Conservation (phyloP, 352 stramenopile species). For the Phytophthora foliorum region DNA sequence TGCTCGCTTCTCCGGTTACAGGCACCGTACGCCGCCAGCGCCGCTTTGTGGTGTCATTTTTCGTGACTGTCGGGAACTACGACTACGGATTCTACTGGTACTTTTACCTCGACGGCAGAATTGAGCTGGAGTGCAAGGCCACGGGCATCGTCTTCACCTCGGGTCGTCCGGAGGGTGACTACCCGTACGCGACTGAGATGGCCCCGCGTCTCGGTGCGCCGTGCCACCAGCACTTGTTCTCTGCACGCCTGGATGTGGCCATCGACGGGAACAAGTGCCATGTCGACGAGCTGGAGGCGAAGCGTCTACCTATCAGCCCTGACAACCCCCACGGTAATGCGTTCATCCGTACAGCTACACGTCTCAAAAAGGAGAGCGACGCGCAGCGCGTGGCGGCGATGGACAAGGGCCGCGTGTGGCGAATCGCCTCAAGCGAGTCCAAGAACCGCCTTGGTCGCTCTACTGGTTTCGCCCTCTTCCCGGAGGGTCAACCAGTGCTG, state of each 20-base stretch:
- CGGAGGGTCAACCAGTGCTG: slow-evolving; percentile 59
- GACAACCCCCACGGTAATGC: slow-evolving; percentile 71
- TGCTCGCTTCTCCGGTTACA: slow-evolving; percentile 33
- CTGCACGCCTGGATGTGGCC: slow-evolving; percentile 76
- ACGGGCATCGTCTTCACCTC: slow-evolving; percentile 88
- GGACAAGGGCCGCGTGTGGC: slow-evolving; percentile 71
- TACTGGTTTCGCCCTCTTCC: slow-evolving; percentile 69
- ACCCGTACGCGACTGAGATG: slow-evolving; percentile 57
- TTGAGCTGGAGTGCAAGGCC: slow-evolving; percentile 87
- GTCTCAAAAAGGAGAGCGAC: slow-evolving; percentile 58
- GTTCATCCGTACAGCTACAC: slow-evolving; percentile 60
- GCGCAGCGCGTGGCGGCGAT: slow-evolving; percentile 58
- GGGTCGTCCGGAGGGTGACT: slow-evolving; percentile 65
- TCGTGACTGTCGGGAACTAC: slow-evolving; percentile 90
- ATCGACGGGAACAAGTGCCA: slow-evolving; percentile 71
- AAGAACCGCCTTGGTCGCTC: slow-evolving; percentile 74
- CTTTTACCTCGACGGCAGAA: slow-evolving; percentile 50
- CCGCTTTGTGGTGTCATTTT: slow-evolving; percentile 86
- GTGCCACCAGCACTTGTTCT: slow-evolving; percentile 87
- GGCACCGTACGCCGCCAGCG: slow-evolving; percentile 65
- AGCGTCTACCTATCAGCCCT: slow-evolving; percentile 48
- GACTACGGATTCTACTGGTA: slow-evolving; percentile 76
- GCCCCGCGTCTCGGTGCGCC: slow-evolving; percentile 72
- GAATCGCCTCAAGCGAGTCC: slow-evolving; percentile 68
- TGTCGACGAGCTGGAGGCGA: slow-evolving; percentile 69